Evolutionary conservation across 139 green algal species (phyloP).

Genomic region (Tetraselmis striata): DNA sequence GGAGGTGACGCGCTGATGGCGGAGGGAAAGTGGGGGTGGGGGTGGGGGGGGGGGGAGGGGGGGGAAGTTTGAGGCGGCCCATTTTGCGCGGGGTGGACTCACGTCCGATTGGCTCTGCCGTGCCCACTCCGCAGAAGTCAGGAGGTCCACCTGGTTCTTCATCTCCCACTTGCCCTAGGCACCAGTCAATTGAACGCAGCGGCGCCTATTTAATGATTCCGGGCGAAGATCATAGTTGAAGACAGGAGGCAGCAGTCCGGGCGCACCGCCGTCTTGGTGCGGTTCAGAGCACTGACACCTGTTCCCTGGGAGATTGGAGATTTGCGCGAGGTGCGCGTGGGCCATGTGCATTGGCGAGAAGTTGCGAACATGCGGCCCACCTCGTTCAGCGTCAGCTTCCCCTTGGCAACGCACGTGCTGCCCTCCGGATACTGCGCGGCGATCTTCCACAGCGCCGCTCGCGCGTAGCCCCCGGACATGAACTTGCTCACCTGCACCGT

Average conservation of each 20-base stretch:
- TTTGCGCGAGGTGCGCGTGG: no score
- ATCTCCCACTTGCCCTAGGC: background rate
- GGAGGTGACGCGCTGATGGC: no score
- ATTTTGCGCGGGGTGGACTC: no score
- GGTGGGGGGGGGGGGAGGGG: background rate
- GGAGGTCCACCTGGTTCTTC: background rate
- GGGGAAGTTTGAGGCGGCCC: background rate
- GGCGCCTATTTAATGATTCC: no score
- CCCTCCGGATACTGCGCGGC: background rate
- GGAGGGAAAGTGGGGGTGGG: background rate
- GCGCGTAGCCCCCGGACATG: background rate
- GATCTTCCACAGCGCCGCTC: background rate
- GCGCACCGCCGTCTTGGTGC: no score
- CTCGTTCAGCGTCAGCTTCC: background rate
- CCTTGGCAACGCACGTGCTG: background rate
- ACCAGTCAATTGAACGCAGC: no score
- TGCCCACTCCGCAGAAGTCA: background rate
- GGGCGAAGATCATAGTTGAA: no score
- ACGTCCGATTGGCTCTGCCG: background rate
- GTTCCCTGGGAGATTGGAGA: no score
- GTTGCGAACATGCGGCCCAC: no score
- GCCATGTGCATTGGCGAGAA: no score
- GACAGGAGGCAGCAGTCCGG: no score
- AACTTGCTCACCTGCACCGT: background rate
- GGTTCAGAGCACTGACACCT: no score